Evolutionary conservation across 108 stramenopile genomes (phyloP).

Genomic region (Schizochytrium sp.): DNA sequence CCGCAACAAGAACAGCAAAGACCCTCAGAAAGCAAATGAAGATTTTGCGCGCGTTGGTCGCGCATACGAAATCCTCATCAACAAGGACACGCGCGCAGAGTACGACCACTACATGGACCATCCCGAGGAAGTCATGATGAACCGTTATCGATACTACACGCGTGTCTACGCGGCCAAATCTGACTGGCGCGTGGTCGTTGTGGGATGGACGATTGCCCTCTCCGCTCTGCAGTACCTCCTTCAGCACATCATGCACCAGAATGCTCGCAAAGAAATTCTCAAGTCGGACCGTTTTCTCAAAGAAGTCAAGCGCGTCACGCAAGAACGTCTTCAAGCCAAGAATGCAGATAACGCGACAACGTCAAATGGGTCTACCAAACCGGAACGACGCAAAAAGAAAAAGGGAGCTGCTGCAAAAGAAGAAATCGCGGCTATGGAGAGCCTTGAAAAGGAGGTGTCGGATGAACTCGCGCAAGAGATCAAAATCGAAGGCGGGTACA

Average conservation of each 20-base stretch:
- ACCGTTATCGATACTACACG: not conserved
- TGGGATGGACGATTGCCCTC: not conserved
- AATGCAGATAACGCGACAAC: not conserved
- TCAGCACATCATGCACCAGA: not conserved
- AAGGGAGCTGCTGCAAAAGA: not conserved
- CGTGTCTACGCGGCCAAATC: not conserved
- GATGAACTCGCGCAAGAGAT: not conserved
- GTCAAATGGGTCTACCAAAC: not conserved
- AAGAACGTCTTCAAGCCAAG: not conserved
- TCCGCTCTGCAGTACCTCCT: not conserved
- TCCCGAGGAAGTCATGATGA: not conserved
- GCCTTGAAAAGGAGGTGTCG: not conserved
- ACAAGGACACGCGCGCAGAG: not conserved
- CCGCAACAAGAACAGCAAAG: not conserved
- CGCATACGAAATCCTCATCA: not conserved
- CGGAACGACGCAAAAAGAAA: not conserved
- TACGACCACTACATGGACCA: not conserved
- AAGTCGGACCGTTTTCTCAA: not conserved
- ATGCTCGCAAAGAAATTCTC: not conserved
- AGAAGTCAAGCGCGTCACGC: not conserved
- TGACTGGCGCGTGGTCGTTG: not conserved
- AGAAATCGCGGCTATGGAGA: not conserved
- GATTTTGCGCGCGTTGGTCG: not conserved
- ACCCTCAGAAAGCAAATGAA: not conserved
- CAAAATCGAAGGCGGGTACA: not conserved